A percentile compares a stretch with the other conserved stretches of the same genome.
Conservation (phyloP, 2,329 filamentous ascomycete genomes). For the Thielaviopsis cerberus region DNA sequence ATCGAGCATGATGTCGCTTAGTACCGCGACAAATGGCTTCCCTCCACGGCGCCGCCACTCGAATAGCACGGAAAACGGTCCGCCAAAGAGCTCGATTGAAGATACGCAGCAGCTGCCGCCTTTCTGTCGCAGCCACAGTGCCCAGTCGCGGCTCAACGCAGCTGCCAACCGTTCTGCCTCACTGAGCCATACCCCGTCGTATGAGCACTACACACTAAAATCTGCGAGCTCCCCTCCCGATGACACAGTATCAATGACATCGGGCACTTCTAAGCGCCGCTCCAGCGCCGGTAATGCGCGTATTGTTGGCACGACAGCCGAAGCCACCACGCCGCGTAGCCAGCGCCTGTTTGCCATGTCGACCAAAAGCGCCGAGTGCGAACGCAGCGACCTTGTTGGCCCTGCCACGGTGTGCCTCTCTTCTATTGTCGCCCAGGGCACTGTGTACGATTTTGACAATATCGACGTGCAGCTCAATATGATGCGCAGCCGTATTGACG, state of each 20-base stretch:
- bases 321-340: not conserved
- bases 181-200: not conserved
- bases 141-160: constrained; percentile 1
- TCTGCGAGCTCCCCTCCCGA: not conserved
- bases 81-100: not conserved
- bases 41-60: constrained; percentile 8
- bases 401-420: constrained; percentile 17
- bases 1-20: not conserved
- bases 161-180: not conserved
- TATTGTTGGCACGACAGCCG: not conserved
- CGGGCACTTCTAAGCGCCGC: not conserved
- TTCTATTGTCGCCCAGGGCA: constrained; percentile 25
- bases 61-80: not conserved
- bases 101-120: constrained; percentile 3
- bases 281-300: not conserved
- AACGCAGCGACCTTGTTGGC: not conserved
- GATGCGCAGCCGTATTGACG: constrained; percentile 4
- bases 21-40: constrained; percentile 2
- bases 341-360: constrained; percentile 4
- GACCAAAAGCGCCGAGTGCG: not conserved
- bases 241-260: not conserved
- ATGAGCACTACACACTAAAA: not conserved
- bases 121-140: constrained; percentile 6
- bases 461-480: constrained; percentile 13
- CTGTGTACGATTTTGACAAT: constrained; percentile 24